Evolutionary conservation across 164 flowering plant genomes (phyloP).

Genomic region (Vitis riparia): DNA sequence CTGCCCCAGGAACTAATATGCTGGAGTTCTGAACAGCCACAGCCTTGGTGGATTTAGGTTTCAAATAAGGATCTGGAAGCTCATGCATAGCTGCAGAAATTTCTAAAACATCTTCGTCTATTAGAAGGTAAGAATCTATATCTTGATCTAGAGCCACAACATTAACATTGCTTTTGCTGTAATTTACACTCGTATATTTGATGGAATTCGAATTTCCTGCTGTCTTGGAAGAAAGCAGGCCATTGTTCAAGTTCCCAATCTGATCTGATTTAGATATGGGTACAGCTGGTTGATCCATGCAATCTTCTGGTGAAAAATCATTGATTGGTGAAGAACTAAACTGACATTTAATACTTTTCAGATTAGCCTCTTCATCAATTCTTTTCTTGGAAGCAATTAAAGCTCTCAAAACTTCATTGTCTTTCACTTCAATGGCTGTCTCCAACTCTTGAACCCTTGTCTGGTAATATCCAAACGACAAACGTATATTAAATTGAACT

Average conservation of each 20-base stretch:
- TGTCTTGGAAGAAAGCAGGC: conserved; percentile 5
- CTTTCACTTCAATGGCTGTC: conserved; percentile 61
- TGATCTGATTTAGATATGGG: conserved; percentile 11
- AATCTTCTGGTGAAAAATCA: conserved; percentile 15
- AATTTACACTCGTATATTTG: conserved; percentile 13
- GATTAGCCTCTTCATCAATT: conserved; percentile 8
- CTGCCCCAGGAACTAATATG: conserved; percentile 6
- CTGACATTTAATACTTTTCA: conserved; percentile 5
- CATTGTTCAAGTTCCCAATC: conserved; percentile 14
- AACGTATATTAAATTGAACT: neutral
- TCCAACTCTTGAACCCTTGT: conserved; percentile 72
- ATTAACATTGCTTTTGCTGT: conserved; percentile 6
- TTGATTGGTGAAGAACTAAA: conserved; percentile 9
- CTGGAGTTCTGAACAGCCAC: conserved; percentile 8
- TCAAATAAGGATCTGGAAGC: conserved; percentile 8
- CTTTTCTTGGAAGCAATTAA: conserved; percentile 45
- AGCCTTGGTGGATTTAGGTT: conserved; percentile 16
- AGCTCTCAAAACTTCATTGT: conserved; percentile 63
- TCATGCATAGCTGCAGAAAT: conserved; percentile 3
- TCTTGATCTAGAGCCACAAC: conserved; percentile 19
- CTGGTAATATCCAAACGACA: conserved; percentile 33
- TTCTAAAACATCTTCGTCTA: conserved; percentile 24
- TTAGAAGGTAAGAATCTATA: conserved; percentile 13
- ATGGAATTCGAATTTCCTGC: conserved; percentile 8
- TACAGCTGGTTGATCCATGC: conserved; percentile 13